phyloP scores from a whole-genome alignment of 768 basidiomycete species.

The Polyporus arcularius region DNA sequence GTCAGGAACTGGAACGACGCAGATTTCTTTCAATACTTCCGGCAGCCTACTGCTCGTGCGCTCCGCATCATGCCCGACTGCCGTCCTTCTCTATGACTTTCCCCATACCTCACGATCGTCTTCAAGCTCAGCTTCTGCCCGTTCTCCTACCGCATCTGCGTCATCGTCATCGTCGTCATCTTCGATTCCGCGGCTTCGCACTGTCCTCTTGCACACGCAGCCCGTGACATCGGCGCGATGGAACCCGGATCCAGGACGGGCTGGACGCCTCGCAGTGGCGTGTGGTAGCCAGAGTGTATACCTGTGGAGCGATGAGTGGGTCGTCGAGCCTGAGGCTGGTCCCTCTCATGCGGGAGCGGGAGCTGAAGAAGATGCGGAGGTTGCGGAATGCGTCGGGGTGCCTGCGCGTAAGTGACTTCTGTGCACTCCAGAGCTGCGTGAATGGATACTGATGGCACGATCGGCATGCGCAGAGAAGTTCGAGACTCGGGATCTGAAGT shows the following conservation, averaged over 20 bases:
- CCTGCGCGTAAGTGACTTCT: slow-evolving; percentile 69
- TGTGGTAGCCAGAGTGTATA: slow-evolving; percentile 70
- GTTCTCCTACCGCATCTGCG: background rate
- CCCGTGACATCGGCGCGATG: slow-evolving; percentile 70
- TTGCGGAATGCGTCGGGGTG: slow-evolving; percentile 89
- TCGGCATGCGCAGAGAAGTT: slow-evolving; percentile 56
- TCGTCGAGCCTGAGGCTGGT: slow-evolving; percentile 39
- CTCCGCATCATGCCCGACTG: slow-evolving; percentile 47
- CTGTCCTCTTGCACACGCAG: slow-evolving; percentile 65
- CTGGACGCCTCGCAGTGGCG: slow-evolving; percentile 66
- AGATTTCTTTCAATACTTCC: slow-evolving; percentile 81
- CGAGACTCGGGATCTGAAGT: slow-evolving; percentile 64
- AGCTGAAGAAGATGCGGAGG: slow-evolving; percentile 61
- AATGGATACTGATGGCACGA: background rate
- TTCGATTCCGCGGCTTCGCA: slow-evolving; percentile 55
- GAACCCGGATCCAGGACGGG: slow-evolving; percentile 77
- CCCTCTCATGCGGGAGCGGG: slow-evolving; percentile 17
- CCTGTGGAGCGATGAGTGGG: slow-evolving; percentile 85
- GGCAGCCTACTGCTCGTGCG: slow-evolving; percentile 75
- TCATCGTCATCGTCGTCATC: background rate
- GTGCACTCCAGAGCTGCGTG: background rate
- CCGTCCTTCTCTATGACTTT: slow-evolving; percentile 19
- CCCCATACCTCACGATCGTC: background rate
- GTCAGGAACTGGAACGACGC: slow-evolving; percentile 38
- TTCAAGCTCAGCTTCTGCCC: background rate